A percentile compares a stretch with the other conserved stretches of the same genome.
phyloP scores from a whole-genome alignment of 108 stramenopile genomes.

The Fragilaria crotonensis region DNA sequence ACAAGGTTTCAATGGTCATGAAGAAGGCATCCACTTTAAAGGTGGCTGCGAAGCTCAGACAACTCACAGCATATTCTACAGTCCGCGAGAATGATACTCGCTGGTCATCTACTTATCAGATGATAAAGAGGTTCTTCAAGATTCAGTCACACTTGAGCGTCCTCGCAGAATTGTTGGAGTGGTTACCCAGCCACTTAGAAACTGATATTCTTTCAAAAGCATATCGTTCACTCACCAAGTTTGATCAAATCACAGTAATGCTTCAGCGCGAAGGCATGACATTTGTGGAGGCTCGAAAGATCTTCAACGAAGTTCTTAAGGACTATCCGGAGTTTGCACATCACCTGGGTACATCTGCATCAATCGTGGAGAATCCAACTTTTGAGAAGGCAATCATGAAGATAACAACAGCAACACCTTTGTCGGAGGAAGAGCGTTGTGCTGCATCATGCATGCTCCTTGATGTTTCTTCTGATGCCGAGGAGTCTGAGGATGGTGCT shows the following conservation, averaged over 20 bases:
- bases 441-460: neutral
- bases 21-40: neutral
- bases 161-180: neutral
- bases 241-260: neutral
- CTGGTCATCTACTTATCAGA: neutral
- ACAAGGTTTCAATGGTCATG: neutral
- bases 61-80: neutral
- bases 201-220: neutral
- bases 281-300: too few relatives aligned
- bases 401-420: neutral
- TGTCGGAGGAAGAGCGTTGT: neutral
- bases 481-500: neutral
- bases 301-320: neutral
- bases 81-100: neutral
- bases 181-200: neutral
- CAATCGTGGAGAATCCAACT: neutral
- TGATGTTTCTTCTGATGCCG: too few relatives aligned
- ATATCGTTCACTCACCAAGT: neutral
- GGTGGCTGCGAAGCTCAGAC: neutral
- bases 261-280: neutral
- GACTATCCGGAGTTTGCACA: neutral
- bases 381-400: neutral
- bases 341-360: neutral
- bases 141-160: neutral
- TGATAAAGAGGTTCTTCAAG: neutral